A percentile compares a stretch with the other conserved stretches of the same genome.
Conservation (phyloP, 768 basidiomycete genomes). For the Tylopilus sp. region DNA sequence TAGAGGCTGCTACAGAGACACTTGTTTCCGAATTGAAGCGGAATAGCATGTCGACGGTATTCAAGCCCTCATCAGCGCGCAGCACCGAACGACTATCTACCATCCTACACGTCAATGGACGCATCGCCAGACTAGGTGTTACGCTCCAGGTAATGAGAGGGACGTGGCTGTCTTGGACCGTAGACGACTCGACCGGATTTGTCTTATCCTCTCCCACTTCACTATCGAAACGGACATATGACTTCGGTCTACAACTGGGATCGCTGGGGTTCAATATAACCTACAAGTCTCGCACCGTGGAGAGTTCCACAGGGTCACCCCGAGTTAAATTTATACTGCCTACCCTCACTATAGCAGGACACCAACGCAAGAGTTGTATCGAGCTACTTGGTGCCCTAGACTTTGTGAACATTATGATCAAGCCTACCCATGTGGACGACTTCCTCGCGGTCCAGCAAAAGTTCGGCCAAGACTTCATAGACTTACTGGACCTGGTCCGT, state of each 20-base stretch:
- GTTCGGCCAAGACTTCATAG: constrained; percentile 86
- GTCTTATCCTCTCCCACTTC: constrained; percentile 37
- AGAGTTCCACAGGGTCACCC: constrained; percentile 38
- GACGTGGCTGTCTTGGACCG: constrained; percentile 80
- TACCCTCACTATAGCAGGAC: constrained; percentile 60
- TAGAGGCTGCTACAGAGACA: constrained; percentile 63
- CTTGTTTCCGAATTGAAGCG: constrained; percentile 62
- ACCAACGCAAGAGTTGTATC: constrained; percentile 43
- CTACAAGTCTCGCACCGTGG: constrained; percentile 37
- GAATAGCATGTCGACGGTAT: constrained; percentile 35
- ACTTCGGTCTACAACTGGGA: constrained; percentile 63
- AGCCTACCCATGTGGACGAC: constrained; percentile 82
- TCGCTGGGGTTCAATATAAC: constrained; percentile 62
- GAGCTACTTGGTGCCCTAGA: constrained; percentile 61
- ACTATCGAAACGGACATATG: constrained; percentile 32
- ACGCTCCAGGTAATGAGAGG: constrained; percentile 84
- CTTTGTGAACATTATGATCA: constrained; percentile 67
- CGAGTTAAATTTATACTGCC: constrained; percentile 66
- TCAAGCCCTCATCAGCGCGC: constrained; percentile 25
- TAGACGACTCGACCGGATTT: constrained; percentile 48
- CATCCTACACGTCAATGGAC: constrained; percentile 50
- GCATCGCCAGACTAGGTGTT: constrained; percentile 49
- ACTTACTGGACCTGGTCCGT: constrained; percentile 63
- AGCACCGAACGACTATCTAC: constrained; percentile 5
- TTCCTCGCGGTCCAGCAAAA: constrained; percentile 82